A percentile compares a stretch with the other conserved stretches of the same genome.
Conservation (phyloP, 441 rosid species). For the Pelargonium citronellum region DNA sequence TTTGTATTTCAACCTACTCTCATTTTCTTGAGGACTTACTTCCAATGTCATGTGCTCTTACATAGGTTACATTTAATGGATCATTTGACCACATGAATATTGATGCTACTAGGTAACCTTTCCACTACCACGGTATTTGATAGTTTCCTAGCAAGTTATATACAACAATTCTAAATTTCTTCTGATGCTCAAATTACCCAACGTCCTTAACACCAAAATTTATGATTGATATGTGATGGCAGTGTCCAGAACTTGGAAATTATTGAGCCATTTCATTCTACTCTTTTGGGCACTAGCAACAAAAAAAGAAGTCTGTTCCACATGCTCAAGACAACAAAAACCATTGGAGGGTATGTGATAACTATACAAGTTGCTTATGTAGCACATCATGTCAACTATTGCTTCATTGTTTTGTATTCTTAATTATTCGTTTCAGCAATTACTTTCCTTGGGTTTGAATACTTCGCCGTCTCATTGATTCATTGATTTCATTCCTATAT, state of each 20-base stretch:
- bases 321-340: conserved; percentile 94
- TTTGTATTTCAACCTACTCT: conserved; percentile 13
- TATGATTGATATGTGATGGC: conserved; percentile 27
- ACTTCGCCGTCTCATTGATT: neutral
- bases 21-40: conserved; percentile 20
- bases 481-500: neutral
- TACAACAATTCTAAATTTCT: conserved; percentile 9
- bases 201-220: conserved; percentile 18
- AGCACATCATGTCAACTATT: conserved; percentile 19
- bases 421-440: neutral
- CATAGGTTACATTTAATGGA: conserved; percentile 93
- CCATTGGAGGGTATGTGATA: conserved; percentile 74
- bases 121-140: neutral
- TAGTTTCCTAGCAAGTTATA: neutral
- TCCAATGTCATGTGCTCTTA: conserved; percentile 19
- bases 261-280: conserved; percentile 74
- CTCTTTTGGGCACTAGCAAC: conserved; percentile 83
- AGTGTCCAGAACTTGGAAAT: conserved; percentile 94
- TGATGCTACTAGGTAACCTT: conserved; percentile 81
- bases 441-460: neutral
- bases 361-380: conserved; percentile 17
- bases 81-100: conserved; percentile 96
- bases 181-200: conserved; percentile 9
- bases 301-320: conserved; percentile 94
- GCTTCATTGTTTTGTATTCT: conserved; percentile 19